phyloP scores from a whole-genome alignment of 306 rosid genomes.

The Quillaja saponaria region DNA sequence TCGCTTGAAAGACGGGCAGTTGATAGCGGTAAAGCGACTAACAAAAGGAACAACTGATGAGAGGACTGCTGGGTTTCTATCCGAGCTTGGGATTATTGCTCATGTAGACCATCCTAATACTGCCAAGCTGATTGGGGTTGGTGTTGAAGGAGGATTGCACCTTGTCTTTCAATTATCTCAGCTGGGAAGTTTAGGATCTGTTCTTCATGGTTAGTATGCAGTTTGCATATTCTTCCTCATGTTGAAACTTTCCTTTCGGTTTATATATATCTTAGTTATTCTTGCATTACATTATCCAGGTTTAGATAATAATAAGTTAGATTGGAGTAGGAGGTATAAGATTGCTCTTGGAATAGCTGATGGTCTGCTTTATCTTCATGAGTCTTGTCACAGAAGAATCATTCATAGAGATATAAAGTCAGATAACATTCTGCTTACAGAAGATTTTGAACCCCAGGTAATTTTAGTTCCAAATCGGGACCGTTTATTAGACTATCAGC shows the following conservation, averaged over 20 bases:
- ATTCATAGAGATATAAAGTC: slow-evolving; percentile 85
- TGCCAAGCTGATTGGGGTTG: slow-evolving; percentile 71
- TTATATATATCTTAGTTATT: slow-evolving; percentile 15
- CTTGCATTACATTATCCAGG: slow-evolving; percentile 42
- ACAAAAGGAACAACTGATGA: slow-evolving; percentile 60
- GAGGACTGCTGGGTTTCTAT: slow-evolving; percentile 57
- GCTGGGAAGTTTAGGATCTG: slow-evolving; percentile 71
- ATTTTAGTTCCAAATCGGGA: slow-evolving; percentile 19
- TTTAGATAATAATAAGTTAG: slow-evolving; percentile 38
- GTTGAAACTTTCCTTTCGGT: slow-evolving; percentile 9
- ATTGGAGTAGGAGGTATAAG: slow-evolving; percentile 73
- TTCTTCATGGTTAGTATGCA: slow-evolving; percentile 64
- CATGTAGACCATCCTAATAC: slow-evolving; percentile 74
- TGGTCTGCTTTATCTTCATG: slow-evolving; percentile 82
- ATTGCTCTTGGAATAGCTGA: slow-evolving; percentile 67
- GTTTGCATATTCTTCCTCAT: slow-evolving; percentile 14
- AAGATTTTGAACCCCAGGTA: slow-evolving; percentile 85
- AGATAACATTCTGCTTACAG: slow-evolving; percentile 72
- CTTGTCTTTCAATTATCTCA: slow-evolving; percentile 68
- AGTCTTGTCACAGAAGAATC: slow-evolving; percentile 63
- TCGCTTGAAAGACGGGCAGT: slow-evolving; percentile 56
- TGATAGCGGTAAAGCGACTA: slow-evolving; percentile 66
- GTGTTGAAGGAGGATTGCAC: slow-evolving; percentile 70
- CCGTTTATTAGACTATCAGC: not conserved
- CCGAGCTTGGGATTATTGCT: slow-evolving; percentile 75